Percentiles rank a stretch among this genome's conserved stretches.
phyloP scores from a whole-genome alignment of 257 asterid genomes.

The Scutellaria barbata region DNA sequence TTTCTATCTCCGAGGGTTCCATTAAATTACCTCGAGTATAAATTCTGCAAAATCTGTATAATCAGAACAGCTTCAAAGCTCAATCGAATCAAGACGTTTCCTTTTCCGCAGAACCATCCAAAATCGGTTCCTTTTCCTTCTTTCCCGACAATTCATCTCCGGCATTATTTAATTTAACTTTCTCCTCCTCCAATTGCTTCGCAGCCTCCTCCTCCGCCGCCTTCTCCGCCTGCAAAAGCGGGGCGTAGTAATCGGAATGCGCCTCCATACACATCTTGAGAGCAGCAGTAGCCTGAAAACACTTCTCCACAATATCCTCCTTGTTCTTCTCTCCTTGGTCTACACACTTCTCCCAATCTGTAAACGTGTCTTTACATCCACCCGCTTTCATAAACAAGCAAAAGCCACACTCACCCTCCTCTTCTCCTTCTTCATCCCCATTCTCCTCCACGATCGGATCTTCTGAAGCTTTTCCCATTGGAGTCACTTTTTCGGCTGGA shows the following conservation, averaged over 20 bases:
- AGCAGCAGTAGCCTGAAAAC: conserved; percentile 59
- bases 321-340: conserved; percentile 74
- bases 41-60: conserved; percentile 18
- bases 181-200: conserved; percentile 56
- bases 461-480: conserved; percentile 13
- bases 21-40: conserved; percentile 24
- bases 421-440: conserved; percentile 47
- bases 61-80: conserved; percentile 18
- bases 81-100: conserved; percentile 27
- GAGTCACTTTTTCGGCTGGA: conserved; percentile 9
- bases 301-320: conserved; percentile 72
- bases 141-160: conserved; percentile 27
- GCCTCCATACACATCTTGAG: conserved; percentile 85
- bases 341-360: conserved; percentile 83
- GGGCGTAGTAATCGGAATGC: conserved; percentile 76
- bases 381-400: conserved; percentile 88
- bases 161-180: conserved; percentile 33
- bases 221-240: conserved; percentile 71
- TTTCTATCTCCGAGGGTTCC: conserved; percentile 22
- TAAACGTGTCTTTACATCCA: conserved; percentile 69
- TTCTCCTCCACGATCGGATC: conserved; percentile 25
- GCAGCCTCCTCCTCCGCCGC: conserved; percentile 59
- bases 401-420: conserved; percentile 77
- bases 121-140: conserved; percentile 26
- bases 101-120: conserved; percentile 35